Evolutionary conservation across 2,329 filamentous ascomycete species (phyloP).

Genomic region (Fusarium beomiforme): DNA sequence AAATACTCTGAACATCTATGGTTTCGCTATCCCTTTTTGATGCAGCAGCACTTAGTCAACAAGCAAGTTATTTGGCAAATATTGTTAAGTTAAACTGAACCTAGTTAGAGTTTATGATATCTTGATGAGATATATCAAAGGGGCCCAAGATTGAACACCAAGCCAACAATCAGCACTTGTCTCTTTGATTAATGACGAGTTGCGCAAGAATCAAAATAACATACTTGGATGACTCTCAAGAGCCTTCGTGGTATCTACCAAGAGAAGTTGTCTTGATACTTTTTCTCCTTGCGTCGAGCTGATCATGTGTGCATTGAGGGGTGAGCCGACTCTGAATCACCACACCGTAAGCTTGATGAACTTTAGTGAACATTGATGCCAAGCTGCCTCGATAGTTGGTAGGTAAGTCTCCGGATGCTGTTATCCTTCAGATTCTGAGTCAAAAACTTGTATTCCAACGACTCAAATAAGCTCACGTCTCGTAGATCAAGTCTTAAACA

Average conservation of each 20-base stretch:
- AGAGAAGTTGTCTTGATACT: not conserved
- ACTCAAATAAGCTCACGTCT: not conserved
- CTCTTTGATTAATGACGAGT: no score
- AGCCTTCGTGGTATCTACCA: not conserved
- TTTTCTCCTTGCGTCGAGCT: not conserved
- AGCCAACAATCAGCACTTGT: not conserved
- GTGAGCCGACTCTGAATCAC: fast-evolving
- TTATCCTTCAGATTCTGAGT: not conserved
- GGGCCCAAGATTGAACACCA: no score
- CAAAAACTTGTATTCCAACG: not conserved
- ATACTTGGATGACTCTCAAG: fast-evolving
- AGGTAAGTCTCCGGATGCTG: not conserved
- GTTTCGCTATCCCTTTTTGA: no score
- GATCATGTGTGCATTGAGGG: not conserved
- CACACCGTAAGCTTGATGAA: not conserved
- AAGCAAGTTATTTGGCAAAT: fast-evolving
- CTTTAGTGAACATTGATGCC: not conserved
- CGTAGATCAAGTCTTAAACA: not conserved
- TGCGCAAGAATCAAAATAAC: not conserved
- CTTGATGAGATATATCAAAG: no score
- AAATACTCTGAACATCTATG: fast-evolving
- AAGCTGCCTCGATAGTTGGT: not conserved
- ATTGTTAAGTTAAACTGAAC: fast-evolving
- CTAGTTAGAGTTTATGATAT: no score
- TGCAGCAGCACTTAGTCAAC: no score